phyloP scores from a whole-genome alignment of 805 yeast genomes.

The Wickerhamiella lipophila region DNA sequence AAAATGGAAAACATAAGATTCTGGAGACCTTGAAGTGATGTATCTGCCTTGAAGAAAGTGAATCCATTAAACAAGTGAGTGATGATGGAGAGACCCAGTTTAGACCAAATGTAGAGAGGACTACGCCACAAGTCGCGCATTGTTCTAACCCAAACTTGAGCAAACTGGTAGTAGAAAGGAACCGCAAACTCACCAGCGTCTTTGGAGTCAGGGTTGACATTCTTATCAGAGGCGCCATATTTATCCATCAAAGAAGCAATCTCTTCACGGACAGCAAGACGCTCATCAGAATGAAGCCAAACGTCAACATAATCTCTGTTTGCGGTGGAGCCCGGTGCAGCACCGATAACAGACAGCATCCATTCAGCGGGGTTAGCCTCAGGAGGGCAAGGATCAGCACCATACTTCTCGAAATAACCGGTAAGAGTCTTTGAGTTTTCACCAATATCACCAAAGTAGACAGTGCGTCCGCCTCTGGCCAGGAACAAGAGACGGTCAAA shows the following conservation, averaged over 20 bases:
- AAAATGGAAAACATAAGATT: constrained; percentile 49
- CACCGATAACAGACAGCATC: constrained; percentile 62
- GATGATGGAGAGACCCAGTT: constrained; percentile 37
- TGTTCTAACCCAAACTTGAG: constrained; percentile 34
- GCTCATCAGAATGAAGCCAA: constrained; percentile 44
- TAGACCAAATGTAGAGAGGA: constrained; percentile 50
- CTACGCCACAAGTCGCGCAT: constrained; percentile 43
- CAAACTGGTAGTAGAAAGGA: constrained; percentile 36
- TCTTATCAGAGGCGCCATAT: constrained; percentile 22
- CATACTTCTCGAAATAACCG: constrained; percentile 54
- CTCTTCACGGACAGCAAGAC: constrained; percentile 26
- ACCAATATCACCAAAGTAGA: constrained; percentile 73
- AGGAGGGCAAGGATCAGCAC: constrained; percentile 53
- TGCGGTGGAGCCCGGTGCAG: constrained; percentile 60
- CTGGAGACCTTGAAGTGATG: constrained; percentile 41
- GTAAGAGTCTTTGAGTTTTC: constrained; percentile 45
- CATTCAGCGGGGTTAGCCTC: constrained; percentile 67
- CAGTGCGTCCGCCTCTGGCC: constrained; percentile 67
- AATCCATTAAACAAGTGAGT: constrained; percentile 61
- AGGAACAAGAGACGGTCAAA: constrained; percentile 56
- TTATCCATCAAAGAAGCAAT: constrained; percentile 28
- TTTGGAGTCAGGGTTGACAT: constrained; percentile 15
- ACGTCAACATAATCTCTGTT: constrained; percentile 49
- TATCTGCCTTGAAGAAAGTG: constrained; percentile 48
- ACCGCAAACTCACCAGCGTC: constrained; percentile 33